Conservation (phyloP, 805 yeast genomes). For the Candida caryicola region DNA sequence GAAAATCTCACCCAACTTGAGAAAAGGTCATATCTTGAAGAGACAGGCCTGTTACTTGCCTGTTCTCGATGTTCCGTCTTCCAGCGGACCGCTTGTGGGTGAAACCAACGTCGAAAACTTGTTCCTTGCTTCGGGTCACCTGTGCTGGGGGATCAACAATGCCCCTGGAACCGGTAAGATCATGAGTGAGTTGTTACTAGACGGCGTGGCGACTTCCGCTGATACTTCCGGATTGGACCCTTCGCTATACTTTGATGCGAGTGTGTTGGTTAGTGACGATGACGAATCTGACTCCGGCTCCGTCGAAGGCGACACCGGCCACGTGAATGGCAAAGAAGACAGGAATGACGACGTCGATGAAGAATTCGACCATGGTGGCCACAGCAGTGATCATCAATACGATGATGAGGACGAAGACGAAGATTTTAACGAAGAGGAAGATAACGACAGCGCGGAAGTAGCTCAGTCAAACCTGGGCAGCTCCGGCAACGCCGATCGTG, state of each 20-base stretch:
- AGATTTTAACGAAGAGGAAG: too few species aligned
- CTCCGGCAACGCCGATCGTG: conserved; percentile 13
- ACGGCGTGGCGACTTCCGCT: conserved; percentile 76
- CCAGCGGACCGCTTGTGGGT: conserved; percentile 92
- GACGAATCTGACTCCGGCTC: conserved; percentile 13
- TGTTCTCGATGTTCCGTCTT: conserved; percentile 86
- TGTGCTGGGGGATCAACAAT: conserved; percentile 98
- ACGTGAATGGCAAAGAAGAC: neutral
- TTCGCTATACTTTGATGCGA: conserved; percentile 78
- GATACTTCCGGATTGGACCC: conserved; percentile 85
- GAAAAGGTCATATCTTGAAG: conserved; percentile 70
- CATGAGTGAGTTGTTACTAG: conserved; percentile 81
- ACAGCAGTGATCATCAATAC: neutral
- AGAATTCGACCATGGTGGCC: neutral
- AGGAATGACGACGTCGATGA: conserved; percentile 1
- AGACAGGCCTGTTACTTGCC: conserved; percentile 96
- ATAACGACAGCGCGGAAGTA: too few species aligned
- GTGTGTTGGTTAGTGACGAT: conserved; percentile 34
- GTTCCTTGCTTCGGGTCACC: conserved; percentile 86
- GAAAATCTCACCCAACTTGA: conserved; percentile 64
- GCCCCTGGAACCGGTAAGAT: conserved; percentile 97
- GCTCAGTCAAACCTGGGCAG: too few species aligned
- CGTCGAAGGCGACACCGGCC: neutral
- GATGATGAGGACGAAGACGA: conserved; percentile 1
- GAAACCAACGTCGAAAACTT: conserved; percentile 82